These are phyloP conservation scores for Cytospora leucostoma DNA, from an alignment of 2,329 filamentous ascomycete species.

Conservation along the genomic window DNA sequence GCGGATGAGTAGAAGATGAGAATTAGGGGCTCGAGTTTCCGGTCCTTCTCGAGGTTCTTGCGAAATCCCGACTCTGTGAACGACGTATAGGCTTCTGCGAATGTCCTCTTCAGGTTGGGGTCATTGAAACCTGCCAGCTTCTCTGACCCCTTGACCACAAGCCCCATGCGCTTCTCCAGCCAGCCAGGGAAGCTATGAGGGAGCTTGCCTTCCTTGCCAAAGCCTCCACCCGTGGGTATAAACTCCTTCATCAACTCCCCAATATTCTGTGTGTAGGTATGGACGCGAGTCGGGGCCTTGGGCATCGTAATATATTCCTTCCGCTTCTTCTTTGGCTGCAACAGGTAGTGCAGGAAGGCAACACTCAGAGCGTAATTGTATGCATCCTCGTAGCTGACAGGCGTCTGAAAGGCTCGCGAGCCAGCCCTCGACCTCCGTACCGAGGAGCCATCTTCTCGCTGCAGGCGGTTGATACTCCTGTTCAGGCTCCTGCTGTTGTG, in stretches of 20 bases:
- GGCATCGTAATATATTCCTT: constrained; percentile 78
- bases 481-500: constrained; percentile 46
- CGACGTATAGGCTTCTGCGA: constrained; percentile 90
- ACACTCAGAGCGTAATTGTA: constrained; percentile 89
- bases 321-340: constrained; percentile 86
- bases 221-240: constrained; percentile 41
- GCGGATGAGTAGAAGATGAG: constrained; percentile 96
- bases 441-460: constrained; percentile 41
- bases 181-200: constrained; percentile 55
- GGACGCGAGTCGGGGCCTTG: constrained; percentile 60
- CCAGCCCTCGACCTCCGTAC: constrained; percentile 42
- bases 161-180: constrained; percentile 73
- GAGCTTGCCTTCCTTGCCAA: constrained; percentile 56
- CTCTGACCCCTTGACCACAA: constrained; percentile 80
- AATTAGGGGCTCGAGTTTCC: constrained; percentile 87
- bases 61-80: constrained; percentile 88
- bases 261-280: constrained; percentile 66
- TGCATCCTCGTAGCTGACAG: constrained; percentile 73
- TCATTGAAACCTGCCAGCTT: constrained; percentile 87
- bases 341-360: constrained; percentile 88
- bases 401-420: constrained; percentile 49
- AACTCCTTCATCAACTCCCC: constrained; percentile 90
- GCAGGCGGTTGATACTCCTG: constrained; percentile 47
- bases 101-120: constrained; percentile 86
- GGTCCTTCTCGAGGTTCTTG: constrained; percentile 90